Conservation (phyloP, 1,284 basidiomycete species). For the Chalciporus sp. region DNA sequence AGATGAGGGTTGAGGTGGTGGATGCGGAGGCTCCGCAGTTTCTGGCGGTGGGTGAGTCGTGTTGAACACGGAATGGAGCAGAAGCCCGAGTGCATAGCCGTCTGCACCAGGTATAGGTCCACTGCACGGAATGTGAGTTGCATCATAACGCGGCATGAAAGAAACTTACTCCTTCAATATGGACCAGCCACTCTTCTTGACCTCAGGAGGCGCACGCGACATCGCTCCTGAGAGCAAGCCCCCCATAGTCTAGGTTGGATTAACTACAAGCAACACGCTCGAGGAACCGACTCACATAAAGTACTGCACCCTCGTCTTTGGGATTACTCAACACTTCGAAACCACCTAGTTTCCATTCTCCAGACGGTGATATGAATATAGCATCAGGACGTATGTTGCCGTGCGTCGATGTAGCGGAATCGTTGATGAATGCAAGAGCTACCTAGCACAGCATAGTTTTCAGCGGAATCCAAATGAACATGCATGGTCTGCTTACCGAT, state of each 20-base stretch:
- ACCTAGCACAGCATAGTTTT: constrained; percentile 50
- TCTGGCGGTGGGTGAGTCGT: constrained; percentile 71
- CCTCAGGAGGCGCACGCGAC: constrained; percentile 78
- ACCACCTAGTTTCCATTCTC: constrained; percentile 96
- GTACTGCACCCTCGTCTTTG: constrained; percentile 72
- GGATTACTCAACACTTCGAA: constrained; percentile 89
- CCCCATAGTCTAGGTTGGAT: constrained; percentile 63
- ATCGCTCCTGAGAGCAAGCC: constrained; percentile 64
- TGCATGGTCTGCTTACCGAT: constrained; percentile 53
- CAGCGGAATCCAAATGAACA: constrained; percentile 2
- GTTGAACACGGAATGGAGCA: constrained; percentile 88
- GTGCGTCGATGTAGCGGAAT: constrained; percentile 84
- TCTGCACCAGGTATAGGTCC: constrained; percentile 75
- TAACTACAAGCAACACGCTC: constrained; percentile 6
- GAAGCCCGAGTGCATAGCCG: constrained; percentile 83
- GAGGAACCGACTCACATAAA: constrained; percentile 67
- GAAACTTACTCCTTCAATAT: constrained; percentile 74
- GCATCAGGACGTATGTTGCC: constrained; percentile 81
- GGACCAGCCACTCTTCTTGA: constrained; percentile 89
- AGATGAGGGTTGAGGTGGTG: constrained; percentile 70
- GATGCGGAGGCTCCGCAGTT: constrained; percentile 69
- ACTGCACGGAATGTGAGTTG: constrained; percentile 42
- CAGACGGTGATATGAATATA: constrained; percentile 87
- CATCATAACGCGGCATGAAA: neutral
- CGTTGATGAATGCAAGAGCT: constrained; percentile 90